Conservation (phyloP, 305 asterid genomes). For the Fraxinus nigra region DNA sequence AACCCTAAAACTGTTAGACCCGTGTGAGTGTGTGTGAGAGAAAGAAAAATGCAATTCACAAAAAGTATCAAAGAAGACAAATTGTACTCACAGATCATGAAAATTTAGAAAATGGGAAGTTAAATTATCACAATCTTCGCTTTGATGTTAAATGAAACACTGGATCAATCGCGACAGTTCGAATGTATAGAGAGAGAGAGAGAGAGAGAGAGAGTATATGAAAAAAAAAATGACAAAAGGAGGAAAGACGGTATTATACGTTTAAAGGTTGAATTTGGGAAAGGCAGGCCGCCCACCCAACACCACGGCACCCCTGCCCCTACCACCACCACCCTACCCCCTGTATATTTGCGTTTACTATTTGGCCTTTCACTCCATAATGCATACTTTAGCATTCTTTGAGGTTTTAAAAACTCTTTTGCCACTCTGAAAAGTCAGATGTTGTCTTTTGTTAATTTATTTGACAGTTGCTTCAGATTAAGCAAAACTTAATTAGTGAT, state of each 20-base stretch:
- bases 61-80: slow-evolving; percentile 9
- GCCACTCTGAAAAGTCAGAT: neutral
- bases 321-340: neutral
- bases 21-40: neutral
- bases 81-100: slow-evolving; percentile 50
- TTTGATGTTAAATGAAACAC: slow-evolving; percentile 5
- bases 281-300: slow-evolving; percentile 1
- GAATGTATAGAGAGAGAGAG: slow-evolving; percentile 25
- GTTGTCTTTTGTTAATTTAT: slow-evolving; percentile 1
- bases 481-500: neutral
- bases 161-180: slow-evolving; percentile 31
- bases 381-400: neutral
- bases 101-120: slow-evolving; percentile 22
- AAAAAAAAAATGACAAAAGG: neutral
- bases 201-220: neutral
- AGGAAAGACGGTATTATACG: slow-evolving; percentile 19
- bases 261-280: slow-evolving; percentile 33
- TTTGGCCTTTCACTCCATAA: neutral
- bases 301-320: neutral
- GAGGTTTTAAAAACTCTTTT: neutral
- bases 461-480: neutral
- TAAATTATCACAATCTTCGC: slow-evolving; percentile 12
- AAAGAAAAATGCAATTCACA: neutral
- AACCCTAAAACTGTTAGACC: slow-evolving; percentile 13
- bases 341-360: neutral